phyloP scores from a whole-genome alignment of 345 rosid genomes.

The Sonneratia caseolaris region DNA sequence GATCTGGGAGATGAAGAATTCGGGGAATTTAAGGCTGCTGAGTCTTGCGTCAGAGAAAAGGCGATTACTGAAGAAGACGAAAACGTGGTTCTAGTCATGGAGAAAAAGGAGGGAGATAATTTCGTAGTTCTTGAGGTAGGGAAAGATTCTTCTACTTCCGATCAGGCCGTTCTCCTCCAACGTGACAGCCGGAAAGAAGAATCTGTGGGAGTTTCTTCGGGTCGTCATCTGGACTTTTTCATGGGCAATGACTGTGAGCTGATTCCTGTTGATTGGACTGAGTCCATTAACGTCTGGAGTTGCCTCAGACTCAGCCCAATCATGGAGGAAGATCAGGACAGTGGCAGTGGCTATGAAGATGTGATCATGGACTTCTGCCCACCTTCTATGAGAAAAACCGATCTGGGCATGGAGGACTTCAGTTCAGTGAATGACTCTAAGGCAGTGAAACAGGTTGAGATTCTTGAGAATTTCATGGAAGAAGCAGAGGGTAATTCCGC shows the following conservation, averaged over 20 bases:
- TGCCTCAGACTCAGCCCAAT: conserved; percentile 12
- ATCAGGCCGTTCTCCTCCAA: conserved; percentile 14
- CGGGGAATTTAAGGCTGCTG: conserved; percentile 18
- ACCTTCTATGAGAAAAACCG: conserved; percentile 2
- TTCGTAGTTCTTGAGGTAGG: conserved; percentile 11
- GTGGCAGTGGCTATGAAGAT: conserved; percentile 40
- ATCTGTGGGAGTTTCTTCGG: conserved; percentile 13
- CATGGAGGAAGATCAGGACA: conserved; percentile 35
- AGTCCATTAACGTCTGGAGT: conserved; percentile 11
- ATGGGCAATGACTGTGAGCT: conserved; percentile 66
- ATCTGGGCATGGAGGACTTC: not conserved
- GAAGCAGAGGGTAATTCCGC: not conserved
- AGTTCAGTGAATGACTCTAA: not conserved
- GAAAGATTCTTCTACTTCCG: conserved; percentile 4
- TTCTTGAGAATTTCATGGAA: conserved; percentile 13
- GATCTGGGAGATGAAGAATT: conserved; percentile 23
- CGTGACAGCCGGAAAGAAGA: conserved; percentile 12
- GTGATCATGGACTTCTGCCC: conserved; percentile 61
- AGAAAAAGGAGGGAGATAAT: conserved; percentile 22
- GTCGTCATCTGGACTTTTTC: conserved; percentile 66
- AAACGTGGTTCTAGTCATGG: conserved; percentile 22
- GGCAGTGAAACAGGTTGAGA: conserved; percentile 14
- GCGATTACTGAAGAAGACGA: conserved; percentile 19
- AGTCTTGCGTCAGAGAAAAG: conserved; percentile 19
- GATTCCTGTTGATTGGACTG: conserved; percentile 62